Conservation (phyloP, 2,329 filamentous ascomycete genomes). For the Penicillium griseofulvum region DNA sequence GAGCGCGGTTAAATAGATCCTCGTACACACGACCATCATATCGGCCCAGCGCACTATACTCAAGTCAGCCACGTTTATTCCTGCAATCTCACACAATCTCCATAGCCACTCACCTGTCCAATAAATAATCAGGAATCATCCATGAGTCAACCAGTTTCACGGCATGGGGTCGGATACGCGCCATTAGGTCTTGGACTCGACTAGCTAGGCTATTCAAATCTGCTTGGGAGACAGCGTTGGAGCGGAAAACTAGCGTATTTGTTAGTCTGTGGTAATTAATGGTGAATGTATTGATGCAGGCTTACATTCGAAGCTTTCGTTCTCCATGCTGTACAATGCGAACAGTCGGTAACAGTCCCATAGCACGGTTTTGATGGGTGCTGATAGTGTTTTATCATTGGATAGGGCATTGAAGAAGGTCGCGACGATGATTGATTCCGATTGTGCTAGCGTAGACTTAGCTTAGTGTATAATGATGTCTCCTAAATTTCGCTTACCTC, state of each 20-base stretch:
- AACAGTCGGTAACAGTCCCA: constrained; percentile 49
- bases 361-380: constrained; percentile 34
- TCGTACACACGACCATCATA: constrained; percentile 56
- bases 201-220: constrained; percentile 44
- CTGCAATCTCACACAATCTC: background rate
- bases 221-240: constrained; percentile 41
- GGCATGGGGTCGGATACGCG: constrained; percentile 50
- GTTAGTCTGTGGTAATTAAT: background rate
- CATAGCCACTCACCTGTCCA: constrained; percentile 39
- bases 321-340: constrained; percentile 49
- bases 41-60: constrained; percentile 48
- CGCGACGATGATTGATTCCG: constrained; percentile 49
- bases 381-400: constrained; percentile 24
- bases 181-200: constrained; percentile 49
- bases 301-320: constrained; percentile 32
- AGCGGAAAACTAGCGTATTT: constrained; percentile 39
- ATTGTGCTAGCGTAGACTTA: constrained; percentile 38
- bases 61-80: background rate
- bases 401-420: constrained; percentile 47
- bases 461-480: background rate
- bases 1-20: constrained; percentile 52
- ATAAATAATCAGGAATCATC: constrained; percentile 53
- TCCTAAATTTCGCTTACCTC: constrained; percentile 9
- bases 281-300: fast-evolving
- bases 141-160: constrained; percentile 54